Conservation (phyloP, 1,284 basidiomycete species). For the Coniferiporia weirii region DNA sequence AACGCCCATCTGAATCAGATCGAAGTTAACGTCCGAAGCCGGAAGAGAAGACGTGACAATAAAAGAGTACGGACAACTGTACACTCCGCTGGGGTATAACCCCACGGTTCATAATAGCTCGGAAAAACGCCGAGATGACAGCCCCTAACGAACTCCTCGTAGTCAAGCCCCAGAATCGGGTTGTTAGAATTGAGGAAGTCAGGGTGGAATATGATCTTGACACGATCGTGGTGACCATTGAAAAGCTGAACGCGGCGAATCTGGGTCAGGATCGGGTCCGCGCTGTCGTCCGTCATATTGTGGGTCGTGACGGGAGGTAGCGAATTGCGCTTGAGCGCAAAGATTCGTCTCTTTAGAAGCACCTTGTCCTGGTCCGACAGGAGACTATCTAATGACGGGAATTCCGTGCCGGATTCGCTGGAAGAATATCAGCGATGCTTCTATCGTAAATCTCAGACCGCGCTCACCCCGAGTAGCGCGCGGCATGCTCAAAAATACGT, state of each 20-base stretch:
- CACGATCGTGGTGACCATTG: slow-evolving; percentile 78
- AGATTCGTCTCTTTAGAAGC: slow-evolving; percentile 93
- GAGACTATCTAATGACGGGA: slow-evolving; percentile 71
- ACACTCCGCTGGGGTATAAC: slow-evolving; percentile 82
- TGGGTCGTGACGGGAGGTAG: slow-evolving; percentile 93
- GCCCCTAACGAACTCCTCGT: slow-evolving; percentile 97
- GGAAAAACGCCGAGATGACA: slow-evolving; percentile 98
- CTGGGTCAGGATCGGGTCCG: slow-evolving; percentile 93
- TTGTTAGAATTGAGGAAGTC: slow-evolving; percentile 98
- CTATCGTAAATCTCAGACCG: background rate
- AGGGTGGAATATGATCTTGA: slow-evolving; percentile 98
- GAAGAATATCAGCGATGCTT: slow-evolving; percentile 8
- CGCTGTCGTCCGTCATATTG: slow-evolving; percentile 94
- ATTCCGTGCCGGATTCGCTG: slow-evolving; percentile 69
- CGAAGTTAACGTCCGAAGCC: slow-evolving; percentile 7
- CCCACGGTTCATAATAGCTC: slow-evolving; percentile 94
- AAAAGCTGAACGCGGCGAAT: slow-evolving; percentile 91
- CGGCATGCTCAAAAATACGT: slow-evolving; percentile 90
- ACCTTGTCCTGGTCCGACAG: slow-evolving; percentile 92
- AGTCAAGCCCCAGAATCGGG: slow-evolving; percentile 94
- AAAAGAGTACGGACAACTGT: slow-evolving; percentile 42
- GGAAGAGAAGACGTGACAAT: slow-evolving; percentile 36
- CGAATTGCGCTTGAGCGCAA: slow-evolving; percentile 91
- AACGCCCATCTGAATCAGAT: slow-evolving; percentile 75
- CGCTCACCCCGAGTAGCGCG: slow-evolving; percentile 80